Percentiles rank a stretch among this genome's conserved stretches.
These are phyloP conservation scores for Phaeosphaeriaceae sp. DNA, from an alignment of 2,329 filamentous ascomycete species.

Conservation along the genomic window DNA sequence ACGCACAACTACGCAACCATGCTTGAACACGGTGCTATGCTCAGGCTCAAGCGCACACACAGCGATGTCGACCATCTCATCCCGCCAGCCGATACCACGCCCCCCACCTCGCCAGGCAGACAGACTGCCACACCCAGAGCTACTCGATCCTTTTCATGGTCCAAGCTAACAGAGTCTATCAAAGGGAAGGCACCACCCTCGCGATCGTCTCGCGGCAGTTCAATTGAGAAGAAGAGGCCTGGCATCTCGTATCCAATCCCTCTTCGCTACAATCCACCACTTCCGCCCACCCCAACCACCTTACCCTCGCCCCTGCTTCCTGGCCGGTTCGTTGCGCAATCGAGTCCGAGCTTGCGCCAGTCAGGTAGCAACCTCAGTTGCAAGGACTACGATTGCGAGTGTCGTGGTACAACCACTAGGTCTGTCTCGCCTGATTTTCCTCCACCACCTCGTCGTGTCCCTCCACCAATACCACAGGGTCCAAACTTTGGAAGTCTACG, in stretches of 20 bases:
- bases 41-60: conserved; percentile 32
- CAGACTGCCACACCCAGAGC: conserved; percentile 12
- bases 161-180: conserved; percentile 36
- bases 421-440: conserved; percentile 12
- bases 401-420: conserved; percentile 29
- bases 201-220: conserved; percentile 16
- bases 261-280: conserved; percentile 23
- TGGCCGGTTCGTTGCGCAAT: conserved; percentile 12
- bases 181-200: conserved; percentile 26
- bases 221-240: conserved; percentile 26
- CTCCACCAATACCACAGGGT: conserved; percentile 16
- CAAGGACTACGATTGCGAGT: conserved; percentile 22
- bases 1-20: conserved; percentile 22
- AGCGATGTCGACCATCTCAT: conserved; percentile 29
- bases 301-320: conserved; percentile 9
- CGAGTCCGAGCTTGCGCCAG: conserved; percentile 12
- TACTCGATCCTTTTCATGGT: conserved; percentile 33
- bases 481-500: conserved; percentile 22
- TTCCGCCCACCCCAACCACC: conserved; percentile 12
- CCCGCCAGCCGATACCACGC: conserved; percentile 19
- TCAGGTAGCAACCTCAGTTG: background rate
- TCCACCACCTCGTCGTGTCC: conserved; percentile 11
- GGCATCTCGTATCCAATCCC: conserved; percentile 36
- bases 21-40: conserved; percentile 23
- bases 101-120: conserved; percentile 15